A percentile compares a stretch with the other conserved stretches of the same genome.
phyloP scores from a whole-genome alignment of 2,329 filamentous ascomycete genomes.

The Epicoccum nigrum region DNA sequence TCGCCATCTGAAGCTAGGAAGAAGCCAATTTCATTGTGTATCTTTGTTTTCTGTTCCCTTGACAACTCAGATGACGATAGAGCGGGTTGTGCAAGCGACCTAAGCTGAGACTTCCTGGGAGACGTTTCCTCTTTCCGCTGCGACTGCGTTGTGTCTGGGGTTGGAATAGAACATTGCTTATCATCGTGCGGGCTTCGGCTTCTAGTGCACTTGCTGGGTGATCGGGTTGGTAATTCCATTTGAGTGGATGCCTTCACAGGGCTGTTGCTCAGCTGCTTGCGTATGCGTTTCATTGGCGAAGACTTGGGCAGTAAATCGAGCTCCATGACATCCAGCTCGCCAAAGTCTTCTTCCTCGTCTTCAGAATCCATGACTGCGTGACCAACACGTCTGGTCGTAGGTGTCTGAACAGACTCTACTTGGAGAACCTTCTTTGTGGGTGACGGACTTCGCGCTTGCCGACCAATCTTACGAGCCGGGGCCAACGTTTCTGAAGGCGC shows the following conservation, averaged over 20 bases:
- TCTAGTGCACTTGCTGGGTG: constrained; percentile 32
- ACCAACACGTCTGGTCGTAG: constrained; percentile 24
- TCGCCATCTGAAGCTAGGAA: constrained; percentile 35
- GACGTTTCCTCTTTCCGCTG: constrained; percentile 16
- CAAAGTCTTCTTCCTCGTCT: constrained; percentile 36
- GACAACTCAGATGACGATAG: constrained; percentile 35
- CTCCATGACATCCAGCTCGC: constrained; percentile 37
- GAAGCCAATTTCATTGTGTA: constrained; percentile 27
- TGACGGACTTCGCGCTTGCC: constrained; percentile 29
- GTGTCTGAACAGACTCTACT: constrained; percentile 13
- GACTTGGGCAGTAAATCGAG: constrained; percentile 23
- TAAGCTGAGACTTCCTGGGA: constrained; percentile 16
- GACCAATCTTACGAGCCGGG: constrained; percentile 40
- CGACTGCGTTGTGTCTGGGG: constrained; percentile 28
- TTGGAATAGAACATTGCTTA: constrained; percentile 26
- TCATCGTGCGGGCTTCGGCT: constrained; percentile 23
- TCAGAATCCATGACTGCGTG: constrained; percentile 41
- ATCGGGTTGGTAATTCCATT: constrained; percentile 30
- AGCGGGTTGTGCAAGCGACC: constrained; percentile 5
- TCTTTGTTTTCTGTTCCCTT: constrained; percentile 30
- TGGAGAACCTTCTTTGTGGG: constrained; percentile 17
- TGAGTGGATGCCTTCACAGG: constrained; percentile 15
- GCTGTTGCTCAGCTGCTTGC: constrained; percentile 23
- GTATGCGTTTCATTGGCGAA: constrained; percentile 13
- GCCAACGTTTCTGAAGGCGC: constrained; percentile 32